phyloP scores from a whole-genome alignment of 2,329 filamentous ascomycete genomes.

The Corinectria fuckeliana region DNA sequence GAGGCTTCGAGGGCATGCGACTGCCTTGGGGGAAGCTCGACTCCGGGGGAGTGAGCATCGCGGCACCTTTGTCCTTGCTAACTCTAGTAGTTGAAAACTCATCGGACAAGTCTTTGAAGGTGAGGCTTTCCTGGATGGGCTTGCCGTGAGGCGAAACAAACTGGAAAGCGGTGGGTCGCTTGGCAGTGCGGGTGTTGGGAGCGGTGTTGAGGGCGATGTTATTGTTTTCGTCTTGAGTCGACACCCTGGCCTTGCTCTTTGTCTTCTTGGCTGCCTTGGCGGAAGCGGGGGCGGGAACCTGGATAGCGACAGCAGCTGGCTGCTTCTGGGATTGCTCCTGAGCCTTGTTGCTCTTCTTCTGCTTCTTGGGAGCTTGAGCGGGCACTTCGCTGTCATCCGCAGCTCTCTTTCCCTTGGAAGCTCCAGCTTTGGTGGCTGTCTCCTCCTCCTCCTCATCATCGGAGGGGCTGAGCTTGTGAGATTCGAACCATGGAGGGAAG shows the following conservation, averaged over 20 bases:
- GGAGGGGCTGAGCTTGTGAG: neutral
- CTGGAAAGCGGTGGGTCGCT: neutral
- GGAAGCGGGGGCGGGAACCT: neutral
- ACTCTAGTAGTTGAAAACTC: neutral
- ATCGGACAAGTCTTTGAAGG: neutral
- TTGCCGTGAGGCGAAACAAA: neutral
- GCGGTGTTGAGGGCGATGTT: neutral
- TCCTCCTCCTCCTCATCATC: neutral
- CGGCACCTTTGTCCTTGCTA: neutral
- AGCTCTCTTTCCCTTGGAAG: neutral
- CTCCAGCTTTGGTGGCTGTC: neutral
- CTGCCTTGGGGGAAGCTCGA: neutral
- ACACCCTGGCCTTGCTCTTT: neutral
- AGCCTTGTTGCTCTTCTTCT: neutral
- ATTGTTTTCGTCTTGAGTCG: neutral
- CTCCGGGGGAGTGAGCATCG: neutral
- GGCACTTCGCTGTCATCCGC: neutral
- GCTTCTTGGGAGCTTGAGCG: neutral
- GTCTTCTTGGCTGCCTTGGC: neutral
- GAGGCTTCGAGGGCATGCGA: neutral
- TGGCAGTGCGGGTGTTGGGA: neutral
- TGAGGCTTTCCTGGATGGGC: neutral
- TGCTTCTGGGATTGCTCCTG: neutral
- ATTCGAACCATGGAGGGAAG: neutral
- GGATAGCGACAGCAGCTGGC: neutral